Conservation (phyloP, 495 filamentous ascomycete species). For the Sabuloglossum arenarium region DNA sequence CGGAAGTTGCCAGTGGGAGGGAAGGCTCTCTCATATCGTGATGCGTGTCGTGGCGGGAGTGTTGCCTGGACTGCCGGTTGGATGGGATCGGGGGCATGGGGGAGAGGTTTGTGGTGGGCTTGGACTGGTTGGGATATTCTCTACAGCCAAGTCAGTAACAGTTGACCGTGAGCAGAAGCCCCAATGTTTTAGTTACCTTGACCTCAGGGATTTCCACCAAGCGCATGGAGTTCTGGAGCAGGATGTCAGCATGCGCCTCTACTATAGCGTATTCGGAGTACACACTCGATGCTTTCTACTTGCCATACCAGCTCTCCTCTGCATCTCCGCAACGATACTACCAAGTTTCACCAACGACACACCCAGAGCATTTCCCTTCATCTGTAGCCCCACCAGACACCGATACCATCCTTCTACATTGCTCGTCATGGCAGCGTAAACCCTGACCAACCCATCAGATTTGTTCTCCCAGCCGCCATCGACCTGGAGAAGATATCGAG, state of each 20-base stretch:
- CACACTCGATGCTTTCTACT: slow-evolving; percentile 40
- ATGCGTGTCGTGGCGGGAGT: not conserved
- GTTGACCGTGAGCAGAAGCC: not conserved
- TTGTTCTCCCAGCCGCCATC: slow-evolving; percentile 32
- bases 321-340: slow-evolving; percentile 54
- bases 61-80: not conserved
- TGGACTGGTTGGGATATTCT: not conserved
- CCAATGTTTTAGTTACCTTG: not conserved
- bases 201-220: not conserved
- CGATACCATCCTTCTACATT: slow-evolving; percentile 75
- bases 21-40: not conserved
- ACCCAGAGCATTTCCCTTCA: slow-evolving; percentile 37
- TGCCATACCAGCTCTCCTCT: slow-evolving; percentile 49
- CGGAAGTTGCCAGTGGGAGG: not conserved
- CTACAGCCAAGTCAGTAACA: not conserved
- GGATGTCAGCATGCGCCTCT: not conserved
- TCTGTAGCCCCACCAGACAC: slow-evolving; percentile 47
- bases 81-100: not conserved
- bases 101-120: not conserved
- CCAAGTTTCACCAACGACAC: slow-evolving; percentile 40
- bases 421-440: slow-evolving; percentile 53
- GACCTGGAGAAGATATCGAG: slow-evolving; percentile 44
- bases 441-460: slow-evolving; percentile 29
- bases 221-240: not conserved
- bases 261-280: not conserved